Base-by-base conservation (phyloP, 306 rosid species). In the Glycine latifolia region DNA sequence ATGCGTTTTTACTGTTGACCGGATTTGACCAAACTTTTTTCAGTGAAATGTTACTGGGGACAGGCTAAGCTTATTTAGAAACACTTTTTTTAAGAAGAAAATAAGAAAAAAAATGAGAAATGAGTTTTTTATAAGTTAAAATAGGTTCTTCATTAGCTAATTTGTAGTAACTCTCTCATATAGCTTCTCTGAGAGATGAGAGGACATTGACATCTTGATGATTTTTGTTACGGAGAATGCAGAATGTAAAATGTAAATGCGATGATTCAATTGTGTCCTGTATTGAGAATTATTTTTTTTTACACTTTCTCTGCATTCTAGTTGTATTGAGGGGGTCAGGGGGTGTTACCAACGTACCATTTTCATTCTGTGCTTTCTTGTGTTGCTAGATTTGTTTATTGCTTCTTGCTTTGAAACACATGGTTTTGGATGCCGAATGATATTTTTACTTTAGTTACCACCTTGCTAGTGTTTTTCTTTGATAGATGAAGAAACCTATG, bases 331-430 rank as follows among this genome's bases (percentile, higher is more conserved):
- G 52, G 71, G 71, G 31, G 1, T 20, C 15, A 37, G 54, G 52
- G 52, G 71, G 71, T 20, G 12, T 13, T 67, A n/a, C 39, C 4
- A 37, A 37, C 41, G 1, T 39, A 39, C 44, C 52, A 7, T 50
- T 70, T 68, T 76, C 62, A 12, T 41, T 79, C 44, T 31, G 3
- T 78, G 55, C 48, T 41, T 26, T 37, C 49, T 46, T 20, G n/a
- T 75, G 49, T 31, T 35, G 48, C 15, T 39, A 20, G 39, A 43
- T 48, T 81, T 44, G 63, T 75, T 68, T 69, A 35, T 7, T 35
- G 35, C 35, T 8, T 61, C 48, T 67, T 82, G 77, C 75, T 82
- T 76, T 56, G 80, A 17, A 76, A 15, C 41, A 44, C 16, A 31
- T 5, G 67, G 78, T 71, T 26, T 26, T 26, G 31, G 31, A 67